Percentiles rank a stretch among this genome's conserved stretches.
Evolutionary conservation across 2,329 filamentous ascomycete genomes (phyloP).

Genomic region (Dothistroma septosporum): DNA sequence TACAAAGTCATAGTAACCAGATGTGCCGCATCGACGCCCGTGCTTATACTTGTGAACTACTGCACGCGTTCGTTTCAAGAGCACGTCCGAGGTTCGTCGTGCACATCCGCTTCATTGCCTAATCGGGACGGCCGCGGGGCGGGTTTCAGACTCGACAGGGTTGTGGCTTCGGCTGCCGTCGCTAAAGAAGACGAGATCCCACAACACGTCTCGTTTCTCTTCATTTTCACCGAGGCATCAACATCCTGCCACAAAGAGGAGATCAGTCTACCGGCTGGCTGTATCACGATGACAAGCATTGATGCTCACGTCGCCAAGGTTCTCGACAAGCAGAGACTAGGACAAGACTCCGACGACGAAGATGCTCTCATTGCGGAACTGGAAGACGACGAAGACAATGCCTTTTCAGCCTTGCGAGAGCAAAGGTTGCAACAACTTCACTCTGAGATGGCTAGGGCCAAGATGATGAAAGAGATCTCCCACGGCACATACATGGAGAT

Average conservation of each 20-base stretch:
- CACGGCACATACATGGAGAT: constrained; percentile 54
- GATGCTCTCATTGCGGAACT: constrained; percentile 59
- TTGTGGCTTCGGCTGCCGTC: neutral
- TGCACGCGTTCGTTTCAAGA: neutral
- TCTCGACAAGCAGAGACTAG: constrained; percentile 42
- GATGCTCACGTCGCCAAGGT: constrained; percentile 51
- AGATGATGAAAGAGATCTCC: constrained; percentile 40
- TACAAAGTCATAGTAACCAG: neutral
- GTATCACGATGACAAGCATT: constrained; percentile 27
- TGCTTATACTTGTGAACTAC: neutral
- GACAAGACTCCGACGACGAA: constrained; percentile 52
- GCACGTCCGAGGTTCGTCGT: neutral
- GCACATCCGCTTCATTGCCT: neutral
- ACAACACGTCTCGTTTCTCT: constrained; percentile 5
- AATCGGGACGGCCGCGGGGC: neutral
- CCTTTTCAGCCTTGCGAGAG: constrained; percentile 53
- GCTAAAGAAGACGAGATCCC: neutral
- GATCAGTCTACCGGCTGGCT: neutral
- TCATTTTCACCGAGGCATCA: neutral
- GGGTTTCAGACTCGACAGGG: neutral
- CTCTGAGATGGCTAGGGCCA: constrained; percentile 51
- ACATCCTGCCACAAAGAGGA: neutral
- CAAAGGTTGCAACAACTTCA: constrained; percentile 56
- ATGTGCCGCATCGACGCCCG: neutral
- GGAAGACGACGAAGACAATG: constrained; percentile 51